A percentile compares a stretch with the other conserved stretches of the same genome.
Evolutionary conservation across 805 yeast genomes (phyloP).

Genomic region (Nematodospora valgi): DNA sequence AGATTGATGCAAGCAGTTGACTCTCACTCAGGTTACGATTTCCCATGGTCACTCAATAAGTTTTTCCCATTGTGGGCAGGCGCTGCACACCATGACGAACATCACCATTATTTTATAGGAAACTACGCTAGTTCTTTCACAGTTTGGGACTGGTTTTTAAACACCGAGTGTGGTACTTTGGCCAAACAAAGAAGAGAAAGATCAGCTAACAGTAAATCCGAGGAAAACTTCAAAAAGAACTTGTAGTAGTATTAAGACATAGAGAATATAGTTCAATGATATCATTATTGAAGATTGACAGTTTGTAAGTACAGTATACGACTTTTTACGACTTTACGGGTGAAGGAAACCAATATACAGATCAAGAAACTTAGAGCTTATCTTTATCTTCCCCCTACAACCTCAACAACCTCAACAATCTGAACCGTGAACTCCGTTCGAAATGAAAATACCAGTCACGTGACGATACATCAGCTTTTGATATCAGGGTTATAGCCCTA

Average conservation of each 20-base stretch:
- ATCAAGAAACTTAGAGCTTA: too few species aligned
- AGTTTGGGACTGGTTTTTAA: slow-evolving; percentile 88
- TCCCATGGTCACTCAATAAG: slow-evolving; percentile 94
- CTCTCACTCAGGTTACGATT: slow-evolving; percentile 96
- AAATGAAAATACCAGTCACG: too few species aligned
- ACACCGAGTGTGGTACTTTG: slow-evolving; percentile 87
- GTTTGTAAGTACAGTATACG: too few species aligned
- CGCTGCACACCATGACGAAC: slow-evolving; percentile 97
- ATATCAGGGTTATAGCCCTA: too few species aligned
- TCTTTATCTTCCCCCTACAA: too few species aligned
- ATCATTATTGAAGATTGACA: too few species aligned
- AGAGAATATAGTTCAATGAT: too few species aligned
- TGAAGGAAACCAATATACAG: too few species aligned
- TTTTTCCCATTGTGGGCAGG: slow-evolving; percentile 97
- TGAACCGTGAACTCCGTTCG: too few species aligned
- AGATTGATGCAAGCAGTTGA: slow-evolving; percentile 96
- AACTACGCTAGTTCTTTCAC: slow-evolving; percentile 93
- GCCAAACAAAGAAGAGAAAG: slow-evolving; percentile 74
- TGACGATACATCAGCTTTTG: too few species aligned
- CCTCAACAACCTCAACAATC: too few species aligned
- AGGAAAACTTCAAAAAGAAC: slow-evolving; percentile 5
- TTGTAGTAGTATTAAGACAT: background rate
- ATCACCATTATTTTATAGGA: slow-evolving; percentile 93
- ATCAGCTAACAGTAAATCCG: slow-evolving; percentile 54
- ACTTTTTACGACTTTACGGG: too few species aligned